A percentile compares a stretch with the other conserved stretches of the same genome.
Evolutionary conservation across 148 eudicot genomes (phyloP).

Genomic region (Diospyros kaki): DNA sequence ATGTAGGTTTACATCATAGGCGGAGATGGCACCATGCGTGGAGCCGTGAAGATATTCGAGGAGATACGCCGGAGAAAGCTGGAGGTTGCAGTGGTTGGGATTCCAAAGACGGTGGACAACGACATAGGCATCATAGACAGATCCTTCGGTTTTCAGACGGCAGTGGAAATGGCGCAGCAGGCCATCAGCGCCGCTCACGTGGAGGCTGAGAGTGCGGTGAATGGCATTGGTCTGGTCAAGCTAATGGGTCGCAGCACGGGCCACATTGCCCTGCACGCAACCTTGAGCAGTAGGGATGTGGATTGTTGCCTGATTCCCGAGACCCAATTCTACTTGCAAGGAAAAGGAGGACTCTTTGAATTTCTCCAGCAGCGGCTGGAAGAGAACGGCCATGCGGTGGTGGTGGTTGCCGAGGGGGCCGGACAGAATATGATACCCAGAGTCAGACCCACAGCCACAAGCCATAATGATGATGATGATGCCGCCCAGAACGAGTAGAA

Average conservation of each 20-base stretch:
- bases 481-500: slow-evolving; percentile 8
- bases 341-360: slow-evolving; percentile 65
- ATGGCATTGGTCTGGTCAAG: slow-evolving; percentile 75
- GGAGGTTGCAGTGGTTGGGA: slow-evolving; percentile 41
- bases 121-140: slow-evolving; percentile 69
- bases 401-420: slow-evolving; percentile 78
- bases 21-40: slow-evolving; percentile 84
- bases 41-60: slow-evolving; percentile 56
- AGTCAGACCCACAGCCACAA: slow-evolving; percentile 14
- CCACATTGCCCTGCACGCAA: slow-evolving; percentile 70
- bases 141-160: slow-evolving; percentile 77
- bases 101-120: slow-evolving; percentile 79
- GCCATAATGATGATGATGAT: no score
- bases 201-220: slow-evolving; percentile 75
- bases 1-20: slow-evolving; percentile 63
- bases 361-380: slow-evolving; percentile 38
- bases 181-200: slow-evolving; percentile 65
- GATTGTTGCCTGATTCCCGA: slow-evolving; percentile 79
- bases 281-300: slow-evolving; percentile 72
- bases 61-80: slow-evolving; percentile 49
- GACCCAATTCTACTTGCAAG: slow-evolving; percentile 54
- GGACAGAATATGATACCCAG: slow-evolving; percentile 68
- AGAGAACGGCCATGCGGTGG: slow-evolving; percentile 53
- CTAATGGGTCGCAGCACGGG: slow-evolving; percentile 85
- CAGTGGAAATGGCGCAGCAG: slow-evolving; percentile 72